Base-by-base conservation (phyloP, 1,284 basidiomycete genomes). In the Cerrena zonata region DNA sequence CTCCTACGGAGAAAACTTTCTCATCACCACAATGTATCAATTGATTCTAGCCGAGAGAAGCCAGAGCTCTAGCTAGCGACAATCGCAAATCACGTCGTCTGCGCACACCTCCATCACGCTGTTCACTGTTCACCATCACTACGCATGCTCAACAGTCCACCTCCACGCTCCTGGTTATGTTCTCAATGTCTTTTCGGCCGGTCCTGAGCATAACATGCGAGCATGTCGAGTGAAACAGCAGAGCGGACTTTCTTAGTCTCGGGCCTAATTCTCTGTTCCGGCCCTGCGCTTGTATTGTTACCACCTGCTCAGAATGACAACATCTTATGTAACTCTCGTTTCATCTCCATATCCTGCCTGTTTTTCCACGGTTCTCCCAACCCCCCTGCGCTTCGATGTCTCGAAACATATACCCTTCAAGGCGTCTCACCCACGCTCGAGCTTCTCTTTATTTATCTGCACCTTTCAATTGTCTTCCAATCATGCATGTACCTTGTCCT, bases 1-100 rank as follows among this genome's bases (percentile, higher is more conserved):
- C 11, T 44, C 42, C 12, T 18, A 50, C 24, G 26, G 19, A 5
- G 23, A 42, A 50, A 53, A 48, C 21, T 45, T 50, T 46, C 38
- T 7, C 48, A 45, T 21, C 11, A 22, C 48, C n/a, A n/a, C 36
- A 47, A 51, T 51, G 49, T 48, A 46, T 51, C 49, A 48, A 54
- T 47, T 24, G 24, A 37, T 40, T 23, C 42, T 51, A 54, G 49
- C 52, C 52, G 52, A 54, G 40, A 40, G 52, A 53, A 53, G 52
- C 25, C 34, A 36, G 43, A 37, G 18, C 21, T 49, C 53, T 54
- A 52, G 54, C 58, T 62, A 59, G 61, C 61, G 61, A 59, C 57
- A 59, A 62, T 62, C 61, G 59, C 58, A 58, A 62, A 61, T 61
- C 58, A 61, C 55, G 54, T 56, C 56, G 53, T 40, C 36, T 13